Conservation (phyloP, 257 asterid species). For the Agastache rugosa region DNA sequence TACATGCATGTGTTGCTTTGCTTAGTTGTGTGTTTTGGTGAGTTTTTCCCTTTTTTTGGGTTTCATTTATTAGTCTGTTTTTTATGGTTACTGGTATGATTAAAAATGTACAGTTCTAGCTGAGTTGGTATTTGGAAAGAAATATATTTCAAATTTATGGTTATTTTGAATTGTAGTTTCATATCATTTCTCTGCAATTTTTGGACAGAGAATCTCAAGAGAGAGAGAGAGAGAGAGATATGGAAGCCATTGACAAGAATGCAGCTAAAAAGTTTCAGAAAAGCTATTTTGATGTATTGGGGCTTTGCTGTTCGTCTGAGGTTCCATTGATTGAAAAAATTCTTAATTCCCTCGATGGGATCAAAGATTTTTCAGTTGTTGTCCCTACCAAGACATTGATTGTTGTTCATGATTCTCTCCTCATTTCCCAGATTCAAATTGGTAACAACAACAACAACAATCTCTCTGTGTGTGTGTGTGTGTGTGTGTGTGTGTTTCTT, state of each 20-base stretch:
- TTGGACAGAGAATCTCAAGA: neutral
- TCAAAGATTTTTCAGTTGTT: conserved; percentile 62
- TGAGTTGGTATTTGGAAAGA: no score
- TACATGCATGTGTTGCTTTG: neutral
- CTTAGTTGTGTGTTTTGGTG: neutral
- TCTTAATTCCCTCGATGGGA: conserved; percentile 66
- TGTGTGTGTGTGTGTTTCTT: no score
- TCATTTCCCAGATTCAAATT: conserved; percentile 62
- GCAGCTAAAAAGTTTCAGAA: conserved; percentile 51
- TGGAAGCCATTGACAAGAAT: conserved; percentile 6
- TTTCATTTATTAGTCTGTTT: neutral
- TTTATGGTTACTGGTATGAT: neutral
- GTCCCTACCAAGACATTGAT: conserved; percentile 55
- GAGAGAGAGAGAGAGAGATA: conserved; percentile 17
- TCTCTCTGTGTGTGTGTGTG: no score
- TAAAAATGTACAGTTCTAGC: no score
- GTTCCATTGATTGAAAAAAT: conserved; percentile 47
- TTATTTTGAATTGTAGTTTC: neutral
- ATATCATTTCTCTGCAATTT: neutral
- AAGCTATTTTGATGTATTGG: conserved; percentile 88
- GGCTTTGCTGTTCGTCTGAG: conserved; percentile 54
- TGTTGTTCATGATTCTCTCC: conserved; percentile 60
- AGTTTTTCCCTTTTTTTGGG: neutral
- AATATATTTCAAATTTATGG: no score
- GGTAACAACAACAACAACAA: conserved; percentile 43